Base-by-base conservation (phyloP, 352 stramenopile genomes). In the Globisporangium irregulare region DNA sequence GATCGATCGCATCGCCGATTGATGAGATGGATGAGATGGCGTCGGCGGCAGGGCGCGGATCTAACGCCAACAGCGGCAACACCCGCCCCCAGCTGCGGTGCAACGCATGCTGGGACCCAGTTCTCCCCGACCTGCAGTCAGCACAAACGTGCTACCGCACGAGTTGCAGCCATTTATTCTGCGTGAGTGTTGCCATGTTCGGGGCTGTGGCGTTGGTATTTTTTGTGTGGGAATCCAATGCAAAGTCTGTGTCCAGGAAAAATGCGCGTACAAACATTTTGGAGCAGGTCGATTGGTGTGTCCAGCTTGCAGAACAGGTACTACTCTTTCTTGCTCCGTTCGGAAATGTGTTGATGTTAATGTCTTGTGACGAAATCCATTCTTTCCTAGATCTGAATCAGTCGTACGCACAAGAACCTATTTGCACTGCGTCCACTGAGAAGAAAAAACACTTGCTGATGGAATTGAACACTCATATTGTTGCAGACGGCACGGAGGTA, bases 191-290 rank as follows among this genome's bases (percentile, higher is more conserved):
- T 24, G 18, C 14, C 32, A 10, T 8, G 50, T 34, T 15, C 18
- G 1, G 29, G 24, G 10, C 43, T 53, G 34, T 34, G 34, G 27
- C 51, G 10, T 4, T 50, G 18, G 6, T 25, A 25, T 59, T 41
- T 25, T 59, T 27, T 36, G 24, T 59, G n/a, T 27, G 20, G 9
- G 20, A 61, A 29, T 15, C 32, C 20, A 27, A 48, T 1, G 20
- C 56, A 29, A 25, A 41, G 54, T n/a, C 36, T 15, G 24, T 55
- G 62, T 4, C 34, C 58, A 93, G 86, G 86, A 93, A 66, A 93
- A 93, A 82, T 93, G 86, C 76, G 86, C 86, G 29, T 93, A 93
- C 73, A 93, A 93, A 38, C 78, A 91, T 68, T 93, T 93, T 61
- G 84, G 84, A 4, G 73, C 78, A 22, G 86, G 86, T 27, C 74